Percentiles rank a stretch among this genome's conserved stretches.
phyloP scores from a whole-genome alignment of 2,329 filamentous ascomycete species.

The Hymenoscyphus occultus region DNA sequence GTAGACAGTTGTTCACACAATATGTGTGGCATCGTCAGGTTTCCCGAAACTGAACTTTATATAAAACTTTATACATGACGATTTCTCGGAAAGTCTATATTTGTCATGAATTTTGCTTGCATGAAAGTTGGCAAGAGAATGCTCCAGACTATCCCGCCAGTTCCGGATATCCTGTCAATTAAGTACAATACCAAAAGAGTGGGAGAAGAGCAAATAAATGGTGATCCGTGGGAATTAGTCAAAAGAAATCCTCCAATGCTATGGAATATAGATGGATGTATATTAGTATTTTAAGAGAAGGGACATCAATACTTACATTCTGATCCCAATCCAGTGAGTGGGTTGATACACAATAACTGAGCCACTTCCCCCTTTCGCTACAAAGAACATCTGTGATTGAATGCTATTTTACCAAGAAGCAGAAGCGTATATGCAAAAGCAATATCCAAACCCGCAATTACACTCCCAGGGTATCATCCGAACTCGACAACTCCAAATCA shows the following conservation, averaged over 20 bases:
- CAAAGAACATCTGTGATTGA: not conserved
- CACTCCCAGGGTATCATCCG: constrained; percentile 8
- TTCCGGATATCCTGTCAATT: not conserved
- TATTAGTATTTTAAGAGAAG: not conserved
- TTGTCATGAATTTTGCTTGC: not conserved
- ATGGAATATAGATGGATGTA: not conserved
- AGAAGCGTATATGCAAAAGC: not conserved
- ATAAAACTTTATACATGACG: not conserved
- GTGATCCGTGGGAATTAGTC: not conserved
- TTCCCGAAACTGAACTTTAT: too few relatives aligned
- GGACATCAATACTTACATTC: not conserved
- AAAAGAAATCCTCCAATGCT: not conserved
- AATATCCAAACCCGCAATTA: not conserved
- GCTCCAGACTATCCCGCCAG: not conserved
- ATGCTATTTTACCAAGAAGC: not conserved
- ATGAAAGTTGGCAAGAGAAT: not conserved
- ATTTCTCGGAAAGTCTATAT: not conserved
- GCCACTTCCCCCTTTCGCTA: not conserved
- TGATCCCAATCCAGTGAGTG: not conserved
- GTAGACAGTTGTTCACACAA: too few relatives aligned
- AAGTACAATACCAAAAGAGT: not conserved
- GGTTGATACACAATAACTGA: not conserved
- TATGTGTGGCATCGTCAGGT: too few relatives aligned
- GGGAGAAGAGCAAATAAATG: not conserved
- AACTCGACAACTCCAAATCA: constrained; percentile 1